These are phyloP conservation scores for Coccomyxa sp. DNA, from an alignment of 139 green algal genomes.

Conservation along the genomic window DNA sequence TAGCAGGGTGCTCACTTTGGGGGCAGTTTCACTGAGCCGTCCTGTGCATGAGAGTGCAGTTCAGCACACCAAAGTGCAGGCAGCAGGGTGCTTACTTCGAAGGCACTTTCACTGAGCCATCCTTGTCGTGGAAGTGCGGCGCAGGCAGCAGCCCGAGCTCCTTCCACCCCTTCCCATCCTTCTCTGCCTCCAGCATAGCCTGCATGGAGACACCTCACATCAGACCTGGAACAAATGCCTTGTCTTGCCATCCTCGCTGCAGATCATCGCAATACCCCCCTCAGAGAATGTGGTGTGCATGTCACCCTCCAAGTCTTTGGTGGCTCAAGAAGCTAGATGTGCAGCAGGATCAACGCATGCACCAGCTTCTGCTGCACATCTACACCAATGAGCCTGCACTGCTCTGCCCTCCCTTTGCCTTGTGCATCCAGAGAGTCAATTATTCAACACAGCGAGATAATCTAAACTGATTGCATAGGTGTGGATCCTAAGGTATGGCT, in stretches of 20 bases:
- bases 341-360: neutral
- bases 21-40: too few relatives aligned
- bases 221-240: neutral
- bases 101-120: slow-evolving; percentile 53
- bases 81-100: slow-evolving; percentile 16
- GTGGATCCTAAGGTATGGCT: too few relatives aligned
- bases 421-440: too few relatives aligned
- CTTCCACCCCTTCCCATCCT: slow-evolving; percentile 42
- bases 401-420: too few relatives aligned
- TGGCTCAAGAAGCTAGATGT: neutral
- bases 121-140: slow-evolving; percentile 54
- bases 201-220: slow-evolving; percentile 23
- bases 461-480: too few relatives aligned
- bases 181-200: slow-evolving; percentile 63
- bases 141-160: slow-evolving; percentile 43
- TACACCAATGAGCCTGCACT: too few relatives aligned
- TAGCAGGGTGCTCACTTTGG: too few relatives aligned
- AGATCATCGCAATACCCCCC: neutral
- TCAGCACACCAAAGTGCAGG: too few relatives aligned
- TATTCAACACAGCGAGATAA: too few relatives aligned
- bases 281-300: neutral
- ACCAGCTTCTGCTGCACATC: neutral
- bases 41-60: too few relatives aligned
- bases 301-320: neutral
- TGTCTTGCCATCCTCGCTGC: neutral